Evolutionary conservation across 208 protist genomes (phyloP).

Genomic region (Angomonas ambiguus): DNA sequence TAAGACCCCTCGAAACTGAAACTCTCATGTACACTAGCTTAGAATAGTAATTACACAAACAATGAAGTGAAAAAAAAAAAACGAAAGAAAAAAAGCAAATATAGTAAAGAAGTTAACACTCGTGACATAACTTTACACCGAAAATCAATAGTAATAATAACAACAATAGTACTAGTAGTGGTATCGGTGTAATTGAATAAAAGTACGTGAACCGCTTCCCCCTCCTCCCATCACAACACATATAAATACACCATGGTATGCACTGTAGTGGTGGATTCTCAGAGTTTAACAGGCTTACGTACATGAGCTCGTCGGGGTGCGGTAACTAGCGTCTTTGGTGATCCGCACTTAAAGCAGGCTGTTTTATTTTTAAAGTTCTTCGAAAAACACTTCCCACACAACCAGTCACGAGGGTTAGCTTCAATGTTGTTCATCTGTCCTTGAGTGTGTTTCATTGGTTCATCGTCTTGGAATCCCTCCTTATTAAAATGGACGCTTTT

Average conservation of each 20-base stretch:
- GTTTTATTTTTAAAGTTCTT: constrained; percentile 56
- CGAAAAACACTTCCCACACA: constrained; percentile 82
- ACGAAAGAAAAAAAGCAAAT: neutral
- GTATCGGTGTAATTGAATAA: too few species aligned
- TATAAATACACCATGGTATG: too few species aligned
- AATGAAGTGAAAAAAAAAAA: neutral
- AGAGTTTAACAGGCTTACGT: constrained; percentile 80
- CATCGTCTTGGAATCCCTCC: constrained; percentile 70
- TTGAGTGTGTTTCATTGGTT: constrained; percentile 20
- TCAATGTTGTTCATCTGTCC: constrained; percentile 36
- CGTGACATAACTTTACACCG: too few species aligned
- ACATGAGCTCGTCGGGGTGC: constrained; percentile 32
- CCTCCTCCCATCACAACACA: too few species aligned
- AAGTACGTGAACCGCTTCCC: too few species aligned
- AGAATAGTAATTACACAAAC: too few species aligned
- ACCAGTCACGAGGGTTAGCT: constrained; percentile 60
- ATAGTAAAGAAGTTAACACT: neutral
- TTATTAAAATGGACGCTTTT: too few species aligned
- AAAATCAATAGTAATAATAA: too few species aligned
- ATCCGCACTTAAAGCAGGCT: constrained; percentile 81
- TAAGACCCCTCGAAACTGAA: too few species aligned
- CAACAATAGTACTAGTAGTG: too few species aligned
- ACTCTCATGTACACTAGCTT: too few species aligned
- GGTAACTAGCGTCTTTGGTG: constrained; percentile 40
- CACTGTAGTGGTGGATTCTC: constrained; percentile 7